phyloP scores from a whole-genome alignment of 2,329 filamentous ascomycete genomes.

The Aureobasidium zeae region DNA sequence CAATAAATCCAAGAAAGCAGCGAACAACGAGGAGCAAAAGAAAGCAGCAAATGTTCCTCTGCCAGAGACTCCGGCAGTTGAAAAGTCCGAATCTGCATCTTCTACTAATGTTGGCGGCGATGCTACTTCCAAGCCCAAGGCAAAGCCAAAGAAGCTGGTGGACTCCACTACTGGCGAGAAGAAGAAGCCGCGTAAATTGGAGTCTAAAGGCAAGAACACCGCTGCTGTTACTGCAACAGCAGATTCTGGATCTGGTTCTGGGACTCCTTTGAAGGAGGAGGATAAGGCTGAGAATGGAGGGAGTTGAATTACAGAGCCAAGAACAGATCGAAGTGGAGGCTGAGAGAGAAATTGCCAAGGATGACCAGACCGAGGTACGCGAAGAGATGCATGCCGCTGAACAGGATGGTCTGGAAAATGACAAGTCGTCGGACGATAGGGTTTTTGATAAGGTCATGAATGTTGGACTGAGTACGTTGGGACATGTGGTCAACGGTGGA shows the following conservation, averaged over 20 bases:
- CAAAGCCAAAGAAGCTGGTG: conserved; percentile 11
- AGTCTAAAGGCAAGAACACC: conserved; percentile 1
- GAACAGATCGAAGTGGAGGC: background rate
- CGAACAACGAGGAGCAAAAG: conserved; percentile 6
- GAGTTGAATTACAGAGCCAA: conserved; percentile 12
- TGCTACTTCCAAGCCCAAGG: background rate
- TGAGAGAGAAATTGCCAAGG: background rate
- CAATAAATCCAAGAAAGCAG: conserved; percentile 8
- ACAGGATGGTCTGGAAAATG: background rate
- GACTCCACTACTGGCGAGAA: conserved; percentile 11
- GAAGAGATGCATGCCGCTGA: background rate
- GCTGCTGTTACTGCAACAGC: background rate
- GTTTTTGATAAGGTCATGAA: background rate
- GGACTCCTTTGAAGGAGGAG: background rate
- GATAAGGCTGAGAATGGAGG: conserved; percentile 1
- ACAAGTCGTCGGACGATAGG: background rate
- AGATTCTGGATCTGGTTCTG: conserved; percentile 1
- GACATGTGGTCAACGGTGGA: conserved; percentile 1
- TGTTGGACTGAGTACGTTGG: background rate
- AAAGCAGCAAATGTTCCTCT: conserved; percentile 4
- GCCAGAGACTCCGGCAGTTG: background rate
- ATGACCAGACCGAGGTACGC: background rate
- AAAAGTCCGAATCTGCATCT: conserved; percentile 4
- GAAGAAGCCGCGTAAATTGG: conserved; percentile 12
- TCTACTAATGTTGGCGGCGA: background rate